These are phyloP conservation scores for Calonectria fujianensis DNA, from an alignment of 2,329 filamentous ascomycete species.

Conservation along the genomic window DNA sequence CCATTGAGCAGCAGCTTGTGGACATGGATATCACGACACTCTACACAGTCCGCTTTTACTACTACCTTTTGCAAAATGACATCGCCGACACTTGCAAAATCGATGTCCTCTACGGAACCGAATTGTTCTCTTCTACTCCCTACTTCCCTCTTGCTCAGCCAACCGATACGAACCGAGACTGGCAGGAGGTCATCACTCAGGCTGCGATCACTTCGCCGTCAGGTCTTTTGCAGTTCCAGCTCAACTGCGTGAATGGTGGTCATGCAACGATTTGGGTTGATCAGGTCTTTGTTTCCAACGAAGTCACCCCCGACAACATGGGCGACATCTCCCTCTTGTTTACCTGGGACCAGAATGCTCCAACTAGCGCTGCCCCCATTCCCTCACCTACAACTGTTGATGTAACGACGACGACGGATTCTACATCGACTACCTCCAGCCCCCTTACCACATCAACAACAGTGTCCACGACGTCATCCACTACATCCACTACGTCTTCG, in stretches of 20 bases:
- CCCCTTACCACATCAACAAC: not conserved
- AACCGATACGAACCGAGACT: conserved; percentile 20
- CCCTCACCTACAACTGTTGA: not conserved
- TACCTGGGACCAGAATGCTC: conserved; percentile 20
- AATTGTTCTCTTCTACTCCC: conserved; percentile 42
- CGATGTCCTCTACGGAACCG: conserved; percentile 46
- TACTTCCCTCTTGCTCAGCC: conserved; percentile 44
- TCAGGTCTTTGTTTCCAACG: conserved; percentile 51
- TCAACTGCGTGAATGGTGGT: conserved; percentile 45
- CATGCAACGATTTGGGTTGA: conserved; percentile 50
- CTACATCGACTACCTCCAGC: not conserved
- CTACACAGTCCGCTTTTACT: conserved; percentile 52
- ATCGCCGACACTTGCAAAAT: conserved; percentile 45
- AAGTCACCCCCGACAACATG: conserved; percentile 44
- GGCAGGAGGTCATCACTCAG: conserved; percentile 43
- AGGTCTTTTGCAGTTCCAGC: conserved; percentile 47
- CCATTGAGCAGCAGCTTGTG: conserved; percentile 47
- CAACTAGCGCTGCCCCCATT: not conserved
- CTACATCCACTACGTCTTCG: conserved; percentile 15
- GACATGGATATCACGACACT: conserved; percentile 40
- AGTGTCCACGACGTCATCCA: not conserved
- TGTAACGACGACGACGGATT: not conserved
- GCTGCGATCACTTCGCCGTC: conserved; percentile 43
- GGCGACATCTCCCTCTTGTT: conserved; percentile 48
- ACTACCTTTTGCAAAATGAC: conserved; percentile 43